These are phyloP conservation scores for Angomonas ambiguus DNA, from an alignment of 208 protist genomes.

Conservation along the genomic window DNA sequence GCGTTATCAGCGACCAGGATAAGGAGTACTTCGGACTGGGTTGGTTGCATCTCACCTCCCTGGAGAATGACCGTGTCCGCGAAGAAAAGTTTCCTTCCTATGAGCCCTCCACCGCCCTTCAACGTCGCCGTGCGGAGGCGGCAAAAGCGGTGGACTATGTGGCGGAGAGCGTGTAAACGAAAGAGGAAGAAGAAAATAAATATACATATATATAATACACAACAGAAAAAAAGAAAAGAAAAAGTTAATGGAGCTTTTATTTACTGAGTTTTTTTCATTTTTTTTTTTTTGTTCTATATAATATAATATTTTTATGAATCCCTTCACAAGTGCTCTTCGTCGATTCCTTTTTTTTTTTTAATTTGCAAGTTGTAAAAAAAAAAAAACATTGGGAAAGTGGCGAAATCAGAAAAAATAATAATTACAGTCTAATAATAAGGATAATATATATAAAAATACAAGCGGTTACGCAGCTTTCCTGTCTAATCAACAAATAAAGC, in stretches of 20 bases:
- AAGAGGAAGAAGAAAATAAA: conserved; percentile 10
- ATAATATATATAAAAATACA: too few species aligned
- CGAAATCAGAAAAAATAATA: too few species aligned
- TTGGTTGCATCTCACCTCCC: conserved; percentile 54
- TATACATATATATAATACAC: neutral
- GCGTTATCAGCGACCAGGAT: conserved; percentile 50
- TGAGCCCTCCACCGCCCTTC: conserved; percentile 50
- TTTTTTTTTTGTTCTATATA: conserved; percentile 2
- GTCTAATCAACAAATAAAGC: too few species aligned
- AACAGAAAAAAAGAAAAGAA: conserved; percentile 5
- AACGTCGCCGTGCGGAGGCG: conserved; percentile 62
- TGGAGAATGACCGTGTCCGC: conserved; percentile 59
- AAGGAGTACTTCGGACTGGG: conserved; percentile 73
- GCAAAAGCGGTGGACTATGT: conserved; percentile 67
- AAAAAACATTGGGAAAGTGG: too few species aligned
- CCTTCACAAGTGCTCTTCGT: neutral
- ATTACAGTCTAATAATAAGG: too few species aligned
- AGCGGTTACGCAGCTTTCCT: too few species aligned
- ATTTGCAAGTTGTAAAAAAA: conserved; percentile 2
- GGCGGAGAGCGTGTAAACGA: conserved; percentile 32
- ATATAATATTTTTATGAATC: conserved; percentile 8
- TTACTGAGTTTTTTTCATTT: neutral
- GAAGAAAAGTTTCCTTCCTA: conserved; percentile 80
- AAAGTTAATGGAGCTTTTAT: neutral
- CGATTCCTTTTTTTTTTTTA: neutral